Base-by-base conservation (phyloP, 768 basidiomycete genomes). In the Hericium rajendrae region DNA sequence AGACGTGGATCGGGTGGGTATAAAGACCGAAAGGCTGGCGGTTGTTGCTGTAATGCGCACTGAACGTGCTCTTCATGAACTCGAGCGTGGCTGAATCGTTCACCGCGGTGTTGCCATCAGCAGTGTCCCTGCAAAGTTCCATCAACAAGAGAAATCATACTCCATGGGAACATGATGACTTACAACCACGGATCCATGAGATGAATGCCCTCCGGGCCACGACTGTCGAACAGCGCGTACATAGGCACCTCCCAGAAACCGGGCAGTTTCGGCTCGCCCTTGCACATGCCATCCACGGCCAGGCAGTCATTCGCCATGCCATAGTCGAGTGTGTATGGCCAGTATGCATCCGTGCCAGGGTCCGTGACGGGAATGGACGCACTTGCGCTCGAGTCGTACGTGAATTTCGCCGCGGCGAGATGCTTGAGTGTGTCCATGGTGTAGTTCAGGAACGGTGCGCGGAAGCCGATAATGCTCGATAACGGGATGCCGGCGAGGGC, bases 161-260 rank as follows among this genome's bases (percentile, higher is more conserved):
- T 20, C 48, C 26, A n/a, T n/a, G 37, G 57, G 53, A 2, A 38
- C 1, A 54, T 18, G 53, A 38, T 20, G 28, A 49, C 82, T 74
- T 57, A 85, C 80, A 90, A 73, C 86, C 86, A 90, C 50, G 88
- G 87, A 65, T 91, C 89, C 88, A 90, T 90, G 62, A 90, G 72
- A 72, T 90, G 87, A 15, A 74, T 69, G 0, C 85, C 85, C 6
- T 60, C 70, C 9, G 69, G 72, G 4, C 85, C 85, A 11, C 71
- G 68, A 10, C 77, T 58, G 66, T 88, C 87, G 60, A 90, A 89
- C 69, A 82, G 78, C 0, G 83, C 83, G 67, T 88, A 88, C 88
- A 91, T 89, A 1, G 89, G 89, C 54, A 89, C 76, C 70, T 91
- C 87, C 89, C 89, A 91, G 65, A 91, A 78, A 4, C 89, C 88